Base-by-base conservation (phyloP, 352 stramenopile genomes). In the Blastocystis sp. region DNA sequence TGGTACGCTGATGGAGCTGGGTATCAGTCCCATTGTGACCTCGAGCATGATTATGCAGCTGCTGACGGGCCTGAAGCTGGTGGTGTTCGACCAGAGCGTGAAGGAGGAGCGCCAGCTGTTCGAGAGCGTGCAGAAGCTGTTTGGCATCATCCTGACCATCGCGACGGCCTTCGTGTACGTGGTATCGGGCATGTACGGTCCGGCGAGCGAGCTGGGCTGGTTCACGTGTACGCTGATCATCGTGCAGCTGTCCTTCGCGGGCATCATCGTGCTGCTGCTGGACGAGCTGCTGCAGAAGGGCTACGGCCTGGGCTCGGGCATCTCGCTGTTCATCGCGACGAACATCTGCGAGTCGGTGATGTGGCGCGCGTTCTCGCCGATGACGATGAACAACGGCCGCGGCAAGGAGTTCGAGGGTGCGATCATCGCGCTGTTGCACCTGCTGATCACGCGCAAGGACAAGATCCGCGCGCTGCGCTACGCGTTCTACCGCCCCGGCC, bases 341-440 rank as follows among this genome's bases (percentile, higher is more conserved):
- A 99, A 99, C 93, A 99, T 99, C 91, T 99, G 97, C 89, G 96
- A 99, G 93, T 98, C 95, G 90, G 98, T 99, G 91, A 94, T 99
- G 45, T 99, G 97, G 96, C 98, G 99, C 92, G 96, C 96, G 53
- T 99, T 99, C 92, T 97, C 92, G 89, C 97, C 97, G 34, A 98
- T 95, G 67, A 99, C 97, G 52, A 98, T 99, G 91, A 99, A 99
- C 93, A 98, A 95, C 78, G 97, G 96, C 70, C 94, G 95, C 88
- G 96, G 96, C 87, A 98, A 96, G 9, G 96, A 99, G 92, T 99
- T 99, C 89, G 96, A 99, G 90, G 97, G 97, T 71, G 97, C 97
- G 62, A 97, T 99, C 91, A 98, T 99, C 90, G 96, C 97, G 52
- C 92, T 99, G 40, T 98, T 99, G 93, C 96, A 99, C 91, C 91